These are phyloP conservation scores for Penstemon newberryi DNA, from an alignment of 257 asterid genomes.

Conservation along the genomic window DNA sequence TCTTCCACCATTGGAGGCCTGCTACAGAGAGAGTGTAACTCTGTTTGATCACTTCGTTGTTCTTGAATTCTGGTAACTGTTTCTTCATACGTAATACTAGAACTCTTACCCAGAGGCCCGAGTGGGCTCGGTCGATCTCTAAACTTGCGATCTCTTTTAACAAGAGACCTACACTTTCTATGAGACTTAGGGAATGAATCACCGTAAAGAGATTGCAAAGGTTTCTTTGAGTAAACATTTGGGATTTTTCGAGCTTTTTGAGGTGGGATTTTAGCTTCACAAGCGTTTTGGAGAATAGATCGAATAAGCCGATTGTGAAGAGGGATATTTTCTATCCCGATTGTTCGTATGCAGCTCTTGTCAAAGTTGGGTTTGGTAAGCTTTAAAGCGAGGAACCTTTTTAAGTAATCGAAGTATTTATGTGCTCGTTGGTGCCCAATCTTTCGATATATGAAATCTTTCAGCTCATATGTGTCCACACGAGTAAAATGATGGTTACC, in stretches of 20 bases:
- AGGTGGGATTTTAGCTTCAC: slow-evolving; percentile 58
- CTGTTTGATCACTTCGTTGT: slow-evolving; percentile 68
- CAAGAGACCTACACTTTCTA: slow-evolving; percentile 57
- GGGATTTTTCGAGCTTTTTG: slow-evolving; percentile 45
- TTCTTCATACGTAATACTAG: slow-evolving; percentile 58
- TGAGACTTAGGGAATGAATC: slow-evolving; percentile 69
- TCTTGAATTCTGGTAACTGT: slow-evolving; percentile 59
- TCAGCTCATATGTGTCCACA: slow-evolving; percentile 63
- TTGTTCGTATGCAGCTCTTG: slow-evolving; percentile 47
- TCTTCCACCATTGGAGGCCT: slow-evolving; percentile 78
- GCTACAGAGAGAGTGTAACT: slow-evolving; percentile 70
- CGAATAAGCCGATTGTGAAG: slow-evolving; percentile 75
- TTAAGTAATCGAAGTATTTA: slow-evolving; percentile 60
- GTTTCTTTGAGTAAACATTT: slow-evolving; percentile 54
- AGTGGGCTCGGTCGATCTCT: slow-evolving; percentile 85
- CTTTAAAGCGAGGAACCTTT: slow-evolving; percentile 47
- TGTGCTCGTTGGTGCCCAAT: slow-evolving; percentile 75
- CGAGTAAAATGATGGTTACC: slow-evolving; percentile 55
- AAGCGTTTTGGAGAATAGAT: slow-evolving; percentile 62
- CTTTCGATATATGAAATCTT: slow-evolving; percentile 51
- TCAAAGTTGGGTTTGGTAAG: slow-evolving; percentile 63
- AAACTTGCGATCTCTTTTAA: slow-evolving; percentile 56
- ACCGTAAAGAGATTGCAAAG: slow-evolving; percentile 60
- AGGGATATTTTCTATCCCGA: slow-evolving; percentile 73
- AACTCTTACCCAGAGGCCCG: slow-evolving; percentile 83